A percentile compares a stretch with the other conserved stretches of the same genome.
These are phyloP conservation scores for Casuarina glauca DNA, from an alignment of 306 rosid species.

Conservation along the genomic window DNA sequence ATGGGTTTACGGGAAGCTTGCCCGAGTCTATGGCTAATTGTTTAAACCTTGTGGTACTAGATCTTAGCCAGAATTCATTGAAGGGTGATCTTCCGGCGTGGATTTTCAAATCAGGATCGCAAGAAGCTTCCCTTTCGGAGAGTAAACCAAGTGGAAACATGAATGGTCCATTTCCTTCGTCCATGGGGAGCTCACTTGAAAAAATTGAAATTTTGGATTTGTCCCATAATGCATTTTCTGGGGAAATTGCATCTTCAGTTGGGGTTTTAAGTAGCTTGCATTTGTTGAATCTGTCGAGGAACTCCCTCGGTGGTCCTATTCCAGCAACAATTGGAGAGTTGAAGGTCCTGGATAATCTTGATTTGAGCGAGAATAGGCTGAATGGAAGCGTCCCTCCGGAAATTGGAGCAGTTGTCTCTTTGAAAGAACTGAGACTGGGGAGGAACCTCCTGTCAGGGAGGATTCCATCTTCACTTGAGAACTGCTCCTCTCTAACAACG, in stretches of 20 bases:
- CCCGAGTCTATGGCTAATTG: conserved; percentile 67
- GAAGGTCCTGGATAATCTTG: conserved; percentile 58
- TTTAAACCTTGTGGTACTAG: conserved; percentile 57
- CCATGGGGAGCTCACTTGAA: conserved; percentile 43
- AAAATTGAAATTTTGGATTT: conserved; percentile 75
- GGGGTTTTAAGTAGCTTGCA: conserved; percentile 63
- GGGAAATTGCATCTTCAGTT: conserved; percentile 60
- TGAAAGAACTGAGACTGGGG: conserved; percentile 68
- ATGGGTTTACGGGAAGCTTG: conserved; percentile 66
- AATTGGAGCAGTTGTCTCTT: conserved; percentile 60
- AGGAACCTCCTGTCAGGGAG: conserved; percentile 64
- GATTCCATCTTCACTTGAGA: conserved; percentile 70
- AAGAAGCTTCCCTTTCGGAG: conserved; percentile 54
- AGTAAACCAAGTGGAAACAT: conserved; percentile 27
- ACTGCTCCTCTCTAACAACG: conserved; percentile 67
- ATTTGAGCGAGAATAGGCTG: conserved; percentile 69
- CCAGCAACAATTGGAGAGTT: conserved; percentile 66
- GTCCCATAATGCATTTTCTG: conserved; percentile 73
- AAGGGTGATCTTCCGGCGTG: conserved; percentile 74
- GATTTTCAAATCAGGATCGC: conserved; percentile 61
- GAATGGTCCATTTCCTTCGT: conserved; percentile 32
- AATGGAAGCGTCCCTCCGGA: conserved; percentile 78
- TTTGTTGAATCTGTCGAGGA: conserved; percentile 62
- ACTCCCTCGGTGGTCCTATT: conserved; percentile 69
- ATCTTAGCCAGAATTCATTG: conserved; percentile 70